These are phyloP conservation scores for Gossypium gossypioides DNA, from an alignment of 441 rosid species.

Conservation along the genomic window DNA sequence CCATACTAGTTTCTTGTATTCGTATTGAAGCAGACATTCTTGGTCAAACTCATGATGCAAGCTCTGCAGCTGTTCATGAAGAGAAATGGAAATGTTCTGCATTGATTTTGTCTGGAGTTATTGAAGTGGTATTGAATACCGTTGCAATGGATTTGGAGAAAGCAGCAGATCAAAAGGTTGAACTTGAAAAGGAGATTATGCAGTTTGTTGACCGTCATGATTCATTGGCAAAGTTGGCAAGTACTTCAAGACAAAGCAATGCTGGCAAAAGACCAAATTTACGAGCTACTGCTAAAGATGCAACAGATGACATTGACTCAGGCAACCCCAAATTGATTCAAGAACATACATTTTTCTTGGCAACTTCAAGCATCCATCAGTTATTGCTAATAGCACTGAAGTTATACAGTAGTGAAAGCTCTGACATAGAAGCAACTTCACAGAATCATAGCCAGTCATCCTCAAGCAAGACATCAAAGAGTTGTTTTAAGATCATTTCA, in stretches of 20 bases:
- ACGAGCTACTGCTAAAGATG: slow-evolving; percentile 26
- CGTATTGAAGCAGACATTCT: slow-evolving; percentile 50
- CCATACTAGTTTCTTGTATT: slow-evolving; percentile 20
- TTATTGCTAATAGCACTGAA: slow-evolving; percentile 34
- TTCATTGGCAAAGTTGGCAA: slow-evolving; percentile 33
- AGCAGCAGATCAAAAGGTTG: slow-evolving; percentile 34
- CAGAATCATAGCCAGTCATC: slow-evolving; percentile 47
- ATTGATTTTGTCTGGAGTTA: slow-evolving; percentile 41
- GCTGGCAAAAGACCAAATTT: slow-evolving; percentile 36
- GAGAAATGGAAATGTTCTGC: slow-evolving; percentile 47
- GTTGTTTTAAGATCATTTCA: slow-evolving; percentile 27
- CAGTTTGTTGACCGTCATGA: slow-evolving; percentile 40
- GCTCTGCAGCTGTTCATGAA: slow-evolving; percentile 37
- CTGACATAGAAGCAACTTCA: slow-evolving; percentile 24
- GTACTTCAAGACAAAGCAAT: slow-evolving; percentile 34
- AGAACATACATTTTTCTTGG: slow-evolving; percentile 41
- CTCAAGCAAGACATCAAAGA: slow-evolving; percentile 28
- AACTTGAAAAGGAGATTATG: slow-evolving; percentile 51
- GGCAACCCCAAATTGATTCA: slow-evolving; percentile 27
- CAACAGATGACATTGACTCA: slow-evolving; percentile 22
- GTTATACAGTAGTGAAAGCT: slow-evolving; percentile 23
- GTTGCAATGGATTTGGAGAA: slow-evolving; percentile 51
- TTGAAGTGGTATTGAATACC: slow-evolving; percentile 52
- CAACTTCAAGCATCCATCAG: slow-evolving; percentile 64
- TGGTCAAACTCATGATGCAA: slow-evolving; percentile 38